phyloP scores from a whole-genome alignment of 345 rosid genomes.

The Geranium rotundifolium region DNA sequence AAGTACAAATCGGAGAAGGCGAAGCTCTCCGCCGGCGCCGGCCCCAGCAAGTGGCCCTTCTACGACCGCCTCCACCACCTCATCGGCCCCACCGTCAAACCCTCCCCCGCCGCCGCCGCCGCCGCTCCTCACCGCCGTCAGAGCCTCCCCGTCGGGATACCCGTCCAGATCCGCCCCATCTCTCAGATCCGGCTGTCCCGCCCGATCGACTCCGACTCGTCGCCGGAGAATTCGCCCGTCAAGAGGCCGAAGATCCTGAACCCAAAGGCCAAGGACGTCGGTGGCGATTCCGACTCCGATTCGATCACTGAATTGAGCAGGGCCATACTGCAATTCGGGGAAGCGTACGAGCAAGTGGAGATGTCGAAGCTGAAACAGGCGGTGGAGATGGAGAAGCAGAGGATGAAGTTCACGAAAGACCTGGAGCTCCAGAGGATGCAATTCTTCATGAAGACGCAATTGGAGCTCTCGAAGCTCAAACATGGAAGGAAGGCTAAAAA shows the following conservation, averaged over 20 bases:
- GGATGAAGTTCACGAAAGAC: constrained; percentile 86
- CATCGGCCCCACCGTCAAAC: too few species aligned
- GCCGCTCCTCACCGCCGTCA: constrained; percentile 3
- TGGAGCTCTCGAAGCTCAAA: constrained; percentile 65
- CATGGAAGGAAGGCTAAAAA: constrained; percentile 28
- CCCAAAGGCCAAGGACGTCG: constrained; percentile 1
- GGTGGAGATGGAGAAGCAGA: constrained; percentile 92
- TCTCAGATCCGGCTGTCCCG: constrained; percentile 12
- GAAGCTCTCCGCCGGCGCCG: constrained; percentile 41
- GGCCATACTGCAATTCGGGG: constrained; percentile 65
- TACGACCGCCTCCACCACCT: constrained; percentile 52
- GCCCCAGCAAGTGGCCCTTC: constrained; percentile 65
- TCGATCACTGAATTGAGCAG: constrained; percentile 38
- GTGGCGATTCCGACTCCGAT: constrained; percentile 29
- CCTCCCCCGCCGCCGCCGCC: constrained; percentile 29
- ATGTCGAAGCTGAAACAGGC: constrained; percentile 63
- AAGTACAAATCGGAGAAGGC: constrained; percentile 82
- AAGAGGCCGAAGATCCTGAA: too few species aligned
- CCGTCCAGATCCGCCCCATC: constrained; percentile 30
- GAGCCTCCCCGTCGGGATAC: constrained; percentile 45
- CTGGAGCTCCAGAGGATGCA: constrained; percentile 89
- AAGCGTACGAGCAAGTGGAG: constrained; percentile 82
- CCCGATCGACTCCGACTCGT: constrained; percentile 16
- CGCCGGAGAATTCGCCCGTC: too few species aligned
- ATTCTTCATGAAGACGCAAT: constrained; percentile 67